Evolutionary conservation across 2,329 filamentous ascomycete species (phyloP).

Genomic region (Fusarium sp.): DNA sequence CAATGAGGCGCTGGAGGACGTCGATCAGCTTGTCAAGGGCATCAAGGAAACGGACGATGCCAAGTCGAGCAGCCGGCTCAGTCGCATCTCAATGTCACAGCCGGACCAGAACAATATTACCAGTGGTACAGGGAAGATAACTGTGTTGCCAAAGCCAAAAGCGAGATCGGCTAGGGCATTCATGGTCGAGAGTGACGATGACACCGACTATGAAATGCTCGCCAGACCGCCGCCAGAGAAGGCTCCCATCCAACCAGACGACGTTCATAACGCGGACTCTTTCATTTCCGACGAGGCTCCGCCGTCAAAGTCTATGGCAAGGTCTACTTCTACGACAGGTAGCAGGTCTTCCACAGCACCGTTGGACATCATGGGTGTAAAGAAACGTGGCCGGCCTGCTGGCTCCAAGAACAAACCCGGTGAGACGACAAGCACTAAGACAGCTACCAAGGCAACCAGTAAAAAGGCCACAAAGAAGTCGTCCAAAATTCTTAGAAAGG

Average conservation of each 20-base stretch:
- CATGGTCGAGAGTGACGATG: constrained; percentile 64
- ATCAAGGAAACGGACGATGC: constrained; percentile 57
- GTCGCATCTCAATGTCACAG: constrained; percentile 70
- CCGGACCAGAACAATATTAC: constrained; percentile 68
- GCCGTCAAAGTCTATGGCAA: constrained; percentile 47
- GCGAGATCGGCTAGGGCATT: constrained; percentile 65
- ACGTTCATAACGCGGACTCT: constrained; percentile 57
- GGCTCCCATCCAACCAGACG: constrained; percentile 59
- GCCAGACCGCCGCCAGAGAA: constrained; percentile 73
- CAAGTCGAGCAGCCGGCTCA: constrained; percentile 61
- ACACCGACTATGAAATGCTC: constrained; percentile 75
- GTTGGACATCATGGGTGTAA: constrained; percentile 48
- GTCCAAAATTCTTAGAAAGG: constrained; percentile 24
- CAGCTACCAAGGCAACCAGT: constrained; percentile 53
- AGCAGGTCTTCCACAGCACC: too few species aligned
- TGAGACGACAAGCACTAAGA: constrained; percentile 55
- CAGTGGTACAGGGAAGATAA: constrained; percentile 35
- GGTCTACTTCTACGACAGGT: constrained; percentile 37
- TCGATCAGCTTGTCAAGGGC: constrained; percentile 91
- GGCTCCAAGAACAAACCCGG: constrained; percentile 61
- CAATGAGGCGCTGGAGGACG: constrained; percentile 82
- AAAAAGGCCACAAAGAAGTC: constrained; percentile 57
- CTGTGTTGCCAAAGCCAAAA: constrained; percentile 52
- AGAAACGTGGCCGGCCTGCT: constrained; percentile 61
- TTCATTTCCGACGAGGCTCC: constrained; percentile 64